Evolutionary conservation across 164 flowering plant species (phyloP).

Genomic region (Vitis rotundifolia): DNA sequence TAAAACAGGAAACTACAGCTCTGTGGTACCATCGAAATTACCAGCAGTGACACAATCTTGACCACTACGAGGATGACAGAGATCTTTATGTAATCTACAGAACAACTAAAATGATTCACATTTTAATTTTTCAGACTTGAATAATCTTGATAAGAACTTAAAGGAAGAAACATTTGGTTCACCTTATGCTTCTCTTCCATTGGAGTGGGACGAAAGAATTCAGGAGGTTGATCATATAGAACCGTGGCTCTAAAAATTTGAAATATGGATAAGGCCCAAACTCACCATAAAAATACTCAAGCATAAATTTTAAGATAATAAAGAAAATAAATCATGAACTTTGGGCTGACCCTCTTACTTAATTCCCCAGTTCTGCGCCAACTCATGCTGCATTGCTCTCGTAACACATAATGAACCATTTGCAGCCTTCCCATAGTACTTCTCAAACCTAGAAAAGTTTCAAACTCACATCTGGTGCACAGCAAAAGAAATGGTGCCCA

Average conservation of each 20-base stretch:
- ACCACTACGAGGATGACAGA: slow-evolving; percentile 42
- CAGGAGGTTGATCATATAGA: slow-evolving; percentile 96
- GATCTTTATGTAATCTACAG: slow-evolving; percentile 56
- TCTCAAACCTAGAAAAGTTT: slow-evolving; percentile 68
- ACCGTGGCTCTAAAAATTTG: slow-evolving; percentile 67
- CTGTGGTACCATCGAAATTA: slow-evolving; percentile 24
- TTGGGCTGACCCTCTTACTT: slow-evolving; percentile 48
- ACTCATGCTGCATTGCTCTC: slow-evolving; percentile 94
- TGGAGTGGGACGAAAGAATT: slow-evolving; percentile 80
- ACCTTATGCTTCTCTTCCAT: slow-evolving; percentile 87
- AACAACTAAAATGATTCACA: slow-evolving; percentile 52
- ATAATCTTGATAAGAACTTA: neutral
- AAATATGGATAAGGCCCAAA: slow-evolving; percentile 4
- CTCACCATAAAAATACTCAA: neutral
- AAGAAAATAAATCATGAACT: neutral
- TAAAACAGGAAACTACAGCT: slow-evolving; percentile 1
- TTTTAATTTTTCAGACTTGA: neutral
- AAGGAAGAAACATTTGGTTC: slow-evolving; percentile 4
- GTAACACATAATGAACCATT: slow-evolving; percentile 91
- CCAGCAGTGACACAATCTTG: slow-evolving; percentile 72
- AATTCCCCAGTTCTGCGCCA: slow-evolving; percentile 94
- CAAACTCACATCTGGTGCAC: neutral
- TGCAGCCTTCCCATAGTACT: slow-evolving; percentile 78
- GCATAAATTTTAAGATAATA: neutral
- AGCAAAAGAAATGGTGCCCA: neutral